Evolutionary conservation across 2,329 filamentous ascomycete genomes (phyloP).

Genomic region (Phyllachora maydis): DNA sequence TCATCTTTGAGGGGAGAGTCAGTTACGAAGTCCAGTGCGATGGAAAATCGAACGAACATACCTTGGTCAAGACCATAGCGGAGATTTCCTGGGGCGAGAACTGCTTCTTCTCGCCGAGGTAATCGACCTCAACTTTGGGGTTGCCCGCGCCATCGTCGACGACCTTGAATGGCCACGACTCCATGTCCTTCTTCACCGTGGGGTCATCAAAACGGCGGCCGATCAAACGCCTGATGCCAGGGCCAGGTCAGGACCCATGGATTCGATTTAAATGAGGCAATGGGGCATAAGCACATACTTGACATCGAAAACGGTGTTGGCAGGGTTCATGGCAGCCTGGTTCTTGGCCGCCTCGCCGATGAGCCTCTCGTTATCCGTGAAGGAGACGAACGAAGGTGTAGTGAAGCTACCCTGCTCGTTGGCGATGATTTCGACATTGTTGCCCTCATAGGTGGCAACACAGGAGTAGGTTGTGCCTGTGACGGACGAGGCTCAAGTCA

Average conservation of each 20-base stretch:
- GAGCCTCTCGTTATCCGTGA: conserved; percentile 95
- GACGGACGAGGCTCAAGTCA: no score
- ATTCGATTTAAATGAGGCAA: background rate
- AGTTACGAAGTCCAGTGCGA: background rate
- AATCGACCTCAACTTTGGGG: conserved; percentile 88
- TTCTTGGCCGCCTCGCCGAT: conserved; percentile 99
- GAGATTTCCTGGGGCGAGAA: conserved; percentile 99
- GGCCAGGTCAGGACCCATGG: conserved; percentile 3
- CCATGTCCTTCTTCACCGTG: conserved; percentile 95
- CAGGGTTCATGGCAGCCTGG: conserved; percentile 98
- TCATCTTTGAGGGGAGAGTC: conserved; percentile 46
- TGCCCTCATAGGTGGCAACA: conserved; percentile 97
- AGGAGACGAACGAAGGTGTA: conserved; percentile 96
- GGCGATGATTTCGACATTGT: conserved; percentile 99
- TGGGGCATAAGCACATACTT: conserved; percentile 42
- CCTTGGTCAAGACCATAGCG: conserved; percentile 96
- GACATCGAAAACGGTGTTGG: conserved; percentile 97
- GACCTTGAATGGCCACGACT: conserved; percentile 99
- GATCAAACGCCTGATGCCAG: conserved; percentile 65
- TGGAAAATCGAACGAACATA: conserved; percentile 21
- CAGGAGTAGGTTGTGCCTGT: conserved; percentile 98
- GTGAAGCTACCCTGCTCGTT: conserved; percentile 99
- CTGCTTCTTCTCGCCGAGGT: conserved; percentile 82
- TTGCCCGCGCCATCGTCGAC: conserved; percentile 71
- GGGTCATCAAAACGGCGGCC: conserved; percentile 89